Evolutionary conservation across 2,329 filamentous ascomycete species (phyloP), one percentile per base, ranked within the genome.

Genomic region (Knufia fluminis): DNA sequence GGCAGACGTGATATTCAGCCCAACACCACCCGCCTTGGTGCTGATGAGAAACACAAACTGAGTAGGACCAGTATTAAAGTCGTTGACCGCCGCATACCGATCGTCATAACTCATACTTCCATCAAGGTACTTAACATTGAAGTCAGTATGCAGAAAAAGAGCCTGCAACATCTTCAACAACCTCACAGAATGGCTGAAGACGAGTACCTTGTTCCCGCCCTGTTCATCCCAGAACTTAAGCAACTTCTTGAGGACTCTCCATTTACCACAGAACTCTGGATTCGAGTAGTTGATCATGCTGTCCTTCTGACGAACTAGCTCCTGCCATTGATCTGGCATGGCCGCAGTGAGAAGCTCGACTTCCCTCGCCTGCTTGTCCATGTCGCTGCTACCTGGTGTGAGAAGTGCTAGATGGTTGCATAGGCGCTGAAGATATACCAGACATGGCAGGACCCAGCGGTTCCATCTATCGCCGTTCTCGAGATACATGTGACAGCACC

Each of bases 21-120:
- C 92, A 0, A 96, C 85, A 3, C 92, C 92, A 20, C 92, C 92
- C 2, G 92, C 90, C 62, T 85, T 87, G 4, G 92, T 96, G 19
- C 86, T 94, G 60, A 98, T 96, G 17, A 98, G 74, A 60, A 98
- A 98, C 3, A 96, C 89, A 61, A 98, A 98, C 61, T 92, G 87
- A 3, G 74, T 76, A 0, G 88, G 80, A 61, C 95, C 84, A 0
- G 85, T 79, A 64, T 98, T 98, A 76, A 95, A 98, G 42, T 88
- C 83, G 61, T 94, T 85, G 0, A 98, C 92, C 0, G 80, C 79
- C 40, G 78, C 79, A 54, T 90, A 82, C 8, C 92, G 83, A 49
- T 94, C 89, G 47, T 89, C 85, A 59, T 92, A 90, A 28, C 73
- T 78, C 70, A 97, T 81, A 8, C 80, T 79, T 0, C 92, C 92